Conservation (phyloP, 257 asterid species). For the Gentiana straminea region DNA sequence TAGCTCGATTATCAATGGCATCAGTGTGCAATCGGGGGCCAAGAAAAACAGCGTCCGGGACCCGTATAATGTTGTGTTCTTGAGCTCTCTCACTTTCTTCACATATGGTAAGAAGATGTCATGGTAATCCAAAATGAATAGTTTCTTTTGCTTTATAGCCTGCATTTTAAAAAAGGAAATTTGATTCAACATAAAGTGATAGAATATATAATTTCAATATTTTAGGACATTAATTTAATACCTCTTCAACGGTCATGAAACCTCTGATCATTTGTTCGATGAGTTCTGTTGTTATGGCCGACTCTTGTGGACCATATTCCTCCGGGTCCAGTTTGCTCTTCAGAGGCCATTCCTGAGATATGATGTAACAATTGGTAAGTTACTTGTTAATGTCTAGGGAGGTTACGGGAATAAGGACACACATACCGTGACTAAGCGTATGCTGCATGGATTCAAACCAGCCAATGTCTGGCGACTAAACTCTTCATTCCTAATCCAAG, state of each 20-base stretch:
- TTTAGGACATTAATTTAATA: neutral
- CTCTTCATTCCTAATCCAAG: slow-evolving; percentile 67
- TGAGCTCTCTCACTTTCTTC: slow-evolving; percentile 39
- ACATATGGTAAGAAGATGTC: slow-evolving; percentile 63
- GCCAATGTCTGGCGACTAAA: slow-evolving; percentile 73
- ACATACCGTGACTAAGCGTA: slow-evolving; percentile 51
- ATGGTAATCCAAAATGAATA: slow-evolving; percentile 61
- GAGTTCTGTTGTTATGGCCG: slow-evolving; percentile 44
- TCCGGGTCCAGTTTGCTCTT: slow-evolving; percentile 61
- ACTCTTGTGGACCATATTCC: slow-evolving; percentile 68
- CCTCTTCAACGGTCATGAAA: slow-evolving; percentile 51
- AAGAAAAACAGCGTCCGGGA: slow-evolving; percentile 67
- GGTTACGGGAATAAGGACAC: neutral
- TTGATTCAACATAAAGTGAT: neutral
- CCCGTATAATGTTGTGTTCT: slow-evolving; percentile 58
- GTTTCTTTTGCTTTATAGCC: slow-evolving; percentile 59
- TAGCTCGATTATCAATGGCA: slow-evolving; percentile 69
- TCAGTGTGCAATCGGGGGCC: slow-evolving; percentile 31
- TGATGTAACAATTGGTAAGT: neutral
- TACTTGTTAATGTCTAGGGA: neutral
- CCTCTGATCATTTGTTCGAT: slow-evolving; percentile 42
- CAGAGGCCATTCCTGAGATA: slow-evolving; percentile 63
- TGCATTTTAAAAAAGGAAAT: slow-evolving; percentile 10
- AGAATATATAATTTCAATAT: no score
- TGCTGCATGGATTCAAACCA: slow-evolving; percentile 51